Percentiles rank a stretch among this genome's conserved stretches.
phyloP scores from a whole-genome alignment of 306 rosid species.

The Prinsepia uniflora region DNA sequence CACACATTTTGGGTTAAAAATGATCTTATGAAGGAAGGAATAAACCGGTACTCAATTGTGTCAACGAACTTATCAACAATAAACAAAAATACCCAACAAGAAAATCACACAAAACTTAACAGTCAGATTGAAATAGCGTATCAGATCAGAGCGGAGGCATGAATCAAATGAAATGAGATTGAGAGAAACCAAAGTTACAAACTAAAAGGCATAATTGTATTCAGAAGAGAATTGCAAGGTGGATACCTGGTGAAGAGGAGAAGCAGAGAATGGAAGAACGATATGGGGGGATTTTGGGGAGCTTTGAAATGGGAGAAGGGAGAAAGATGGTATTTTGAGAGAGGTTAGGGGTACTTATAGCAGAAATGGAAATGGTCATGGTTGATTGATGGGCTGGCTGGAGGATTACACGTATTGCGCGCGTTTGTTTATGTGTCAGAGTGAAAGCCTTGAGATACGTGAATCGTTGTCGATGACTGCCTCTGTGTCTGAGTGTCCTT shows the following conservation, averaged over 20 bases:
- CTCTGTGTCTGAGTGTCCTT: too few relatives aligned
- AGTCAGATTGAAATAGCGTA: not conserved
- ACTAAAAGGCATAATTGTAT: not conserved
- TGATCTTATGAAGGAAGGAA: slow-evolving; percentile 1
- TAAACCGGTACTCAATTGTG: not conserved
- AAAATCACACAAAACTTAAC: not conserved
- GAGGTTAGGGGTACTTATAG: slow-evolving; percentile 14
- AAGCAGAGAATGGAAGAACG: not conserved
- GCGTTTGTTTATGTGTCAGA: not conserved
- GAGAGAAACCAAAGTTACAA: not conserved
- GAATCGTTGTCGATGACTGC: too few relatives aligned
- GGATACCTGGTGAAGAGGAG: slow-evolving; percentile 13
- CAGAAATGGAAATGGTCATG: slow-evolving; percentile 5
- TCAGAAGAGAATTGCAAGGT: not conserved
- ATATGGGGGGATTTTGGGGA: not conserved
- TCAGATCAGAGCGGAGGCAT: not conserved
- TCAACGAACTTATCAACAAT: not conserved
- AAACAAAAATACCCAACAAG: not conserved
- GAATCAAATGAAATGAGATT: not conserved
- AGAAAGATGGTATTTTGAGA: not conserved
- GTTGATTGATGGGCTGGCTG: not conserved
- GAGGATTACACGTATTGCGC: not conserved
- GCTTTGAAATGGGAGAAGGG: not conserved
- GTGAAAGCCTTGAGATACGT: not conserved
- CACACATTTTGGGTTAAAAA: too few relatives aligned